A percentile compares a stretch with the other conserved stretches of the same genome.
These are phyloP conservation scores for Septoria linicola DNA, from an alignment of 2,329 filamentous ascomycete species.

Conservation along the genomic window DNA sequence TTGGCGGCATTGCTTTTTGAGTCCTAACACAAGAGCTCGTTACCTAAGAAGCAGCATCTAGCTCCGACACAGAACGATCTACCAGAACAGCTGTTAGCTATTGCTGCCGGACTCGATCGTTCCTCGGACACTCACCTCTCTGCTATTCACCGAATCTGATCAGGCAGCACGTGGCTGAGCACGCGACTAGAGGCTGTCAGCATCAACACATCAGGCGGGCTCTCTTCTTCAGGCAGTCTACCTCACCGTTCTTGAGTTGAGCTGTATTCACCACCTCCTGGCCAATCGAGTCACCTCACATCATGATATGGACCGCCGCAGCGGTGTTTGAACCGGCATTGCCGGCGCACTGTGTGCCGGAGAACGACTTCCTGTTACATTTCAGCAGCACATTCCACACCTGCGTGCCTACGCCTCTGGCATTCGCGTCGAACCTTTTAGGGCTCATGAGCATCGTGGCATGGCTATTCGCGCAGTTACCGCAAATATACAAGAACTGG, in stretches of 20 bases:
- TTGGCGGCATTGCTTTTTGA: not conserved
- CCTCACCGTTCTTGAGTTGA: too few species aligned
- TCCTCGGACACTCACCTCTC: not conserved
- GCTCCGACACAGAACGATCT: constrained; percentile 1
- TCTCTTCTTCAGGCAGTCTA: not conserved
- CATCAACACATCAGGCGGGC: constrained; percentile 6
- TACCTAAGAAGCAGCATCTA: constrained; percentile 11
- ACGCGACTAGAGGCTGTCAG: constrained; percentile 21
- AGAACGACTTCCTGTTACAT: constrained; percentile 55
- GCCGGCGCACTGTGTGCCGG: constrained; percentile 61
- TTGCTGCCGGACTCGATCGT: not conserved
- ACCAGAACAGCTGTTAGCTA: not conserved
- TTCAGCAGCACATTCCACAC: constrained; percentile 61
- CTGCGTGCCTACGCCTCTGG: constrained; percentile 63
- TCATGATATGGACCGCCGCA: constrained; percentile 33
- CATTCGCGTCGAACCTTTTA: constrained; percentile 60
- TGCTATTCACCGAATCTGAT: not conserved
- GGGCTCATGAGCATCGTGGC: constrained; percentile 63
- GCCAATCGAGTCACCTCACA: constrained; percentile 11
- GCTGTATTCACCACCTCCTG: not conserved
- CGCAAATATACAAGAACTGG: constrained; percentile 69
- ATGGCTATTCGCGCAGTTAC: constrained; percentile 68
- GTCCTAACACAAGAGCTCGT: constrained; percentile 2
- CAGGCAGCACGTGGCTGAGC: constrained; percentile 26
- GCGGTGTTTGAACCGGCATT: constrained; percentile 42